Base-by-base conservation (phyloP, 2,329 filamentous ascomycete genomes). In the Trichoderma hamatum region DNA sequence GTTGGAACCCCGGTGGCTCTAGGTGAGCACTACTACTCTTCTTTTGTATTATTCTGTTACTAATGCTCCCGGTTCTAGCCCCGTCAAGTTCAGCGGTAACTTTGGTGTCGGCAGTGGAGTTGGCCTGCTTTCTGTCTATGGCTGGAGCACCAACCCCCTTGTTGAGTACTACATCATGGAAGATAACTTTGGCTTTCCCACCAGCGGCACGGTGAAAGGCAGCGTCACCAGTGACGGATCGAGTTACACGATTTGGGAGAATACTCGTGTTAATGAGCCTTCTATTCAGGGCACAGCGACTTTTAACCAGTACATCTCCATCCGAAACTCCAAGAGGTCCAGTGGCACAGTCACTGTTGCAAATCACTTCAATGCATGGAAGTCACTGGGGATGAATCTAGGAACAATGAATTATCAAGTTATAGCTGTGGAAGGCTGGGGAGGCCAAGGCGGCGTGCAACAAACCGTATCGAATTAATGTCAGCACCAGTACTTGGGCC, bases 341-440 rank as follows among this genome's bases (percentile, higher is more conserved):
- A 68, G 46, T 21, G 65, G 65, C 0, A 68, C 86, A 82, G 83
- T 83, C 82, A 21, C 82, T 88, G n/a, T 81, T 85, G 68, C 76
- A 78, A 70, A 78, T 71, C 66, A 86, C 87, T 81, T 80, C 84
- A 56, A 79, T 79, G 28, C 79, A 81, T 65, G 86, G 85, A 3
- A 75, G 21, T 78, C 79, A 51, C 73, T 75, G 19, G 85, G 85
- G 3, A 75, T 86, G 75, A 80, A 76, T 28, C 73, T 87, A 16
- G 86, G 85, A 3, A 79, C 72, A 49, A 79, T 82, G 72, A 79
- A 87, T 75, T 88, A 87, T 75, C 81, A 84, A 80, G 85, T 88
- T 70, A 76, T 86, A 24, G 85, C 85, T 13, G 85, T 83, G 0
- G 85, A 87, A 76, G 85, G 84, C 3, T 86, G 86, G 76, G 76